Conservation (phyloP, 2,329 filamentous ascomycete genomes). For the Scortechinia acanthostroma region DNA sequence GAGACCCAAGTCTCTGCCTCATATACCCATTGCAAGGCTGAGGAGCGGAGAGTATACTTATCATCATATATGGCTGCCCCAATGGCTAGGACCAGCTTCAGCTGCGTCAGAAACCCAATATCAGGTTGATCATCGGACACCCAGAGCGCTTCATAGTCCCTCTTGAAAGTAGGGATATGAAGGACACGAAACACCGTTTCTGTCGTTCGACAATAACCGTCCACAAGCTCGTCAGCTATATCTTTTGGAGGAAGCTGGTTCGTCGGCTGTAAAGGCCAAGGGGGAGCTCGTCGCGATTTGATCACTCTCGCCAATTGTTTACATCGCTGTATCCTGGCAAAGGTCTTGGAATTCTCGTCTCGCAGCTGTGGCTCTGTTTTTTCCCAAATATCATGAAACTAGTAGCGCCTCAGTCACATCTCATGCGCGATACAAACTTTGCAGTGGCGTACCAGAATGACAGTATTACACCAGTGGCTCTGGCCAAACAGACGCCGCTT, state of each 20-base stretch:
- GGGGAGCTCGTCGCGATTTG: slow-evolving; percentile 35
- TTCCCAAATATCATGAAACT: slow-evolving; percentile 34
- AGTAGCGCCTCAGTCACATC: slow-evolving; percentile 7
- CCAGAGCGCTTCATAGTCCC: slow-evolving; percentile 43
- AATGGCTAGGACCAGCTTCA: slow-evolving; percentile 51
- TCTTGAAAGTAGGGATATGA: slow-evolving; percentile 38
- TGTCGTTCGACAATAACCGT: slow-evolving; percentile 36
- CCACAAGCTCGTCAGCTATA: slow-evolving; percentile 35
- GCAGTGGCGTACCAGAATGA: too few species aligned
- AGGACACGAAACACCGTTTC: slow-evolving; percentile 40
- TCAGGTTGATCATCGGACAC: slow-evolving; percentile 15
- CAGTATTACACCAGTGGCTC: too few species aligned
- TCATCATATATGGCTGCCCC: slow-evolving; percentile 42
- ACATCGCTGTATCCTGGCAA: slow-evolving; percentile 32
- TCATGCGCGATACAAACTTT: too few species aligned
- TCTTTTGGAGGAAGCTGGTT: slow-evolving; percentile 34
- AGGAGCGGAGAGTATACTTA: slow-evolving; percentile 34
- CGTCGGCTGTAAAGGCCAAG: slow-evolving; percentile 33
- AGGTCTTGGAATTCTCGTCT: slow-evolving; percentile 22
- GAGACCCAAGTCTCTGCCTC: slow-evolving; percentile 47
- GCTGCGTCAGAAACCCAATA: slow-evolving; percentile 39
- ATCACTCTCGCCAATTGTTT: slow-evolving; percentile 43
- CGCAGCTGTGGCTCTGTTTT: slow-evolving; percentile 25
- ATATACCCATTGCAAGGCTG: slow-evolving; percentile 46
- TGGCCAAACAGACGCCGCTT: too few species aligned